A percentile compares a stretch with the other conserved stretches of the same genome.
Conservation (phyloP, 164 flowering plant genomes). For the Hamamelis virginiana region DNA sequence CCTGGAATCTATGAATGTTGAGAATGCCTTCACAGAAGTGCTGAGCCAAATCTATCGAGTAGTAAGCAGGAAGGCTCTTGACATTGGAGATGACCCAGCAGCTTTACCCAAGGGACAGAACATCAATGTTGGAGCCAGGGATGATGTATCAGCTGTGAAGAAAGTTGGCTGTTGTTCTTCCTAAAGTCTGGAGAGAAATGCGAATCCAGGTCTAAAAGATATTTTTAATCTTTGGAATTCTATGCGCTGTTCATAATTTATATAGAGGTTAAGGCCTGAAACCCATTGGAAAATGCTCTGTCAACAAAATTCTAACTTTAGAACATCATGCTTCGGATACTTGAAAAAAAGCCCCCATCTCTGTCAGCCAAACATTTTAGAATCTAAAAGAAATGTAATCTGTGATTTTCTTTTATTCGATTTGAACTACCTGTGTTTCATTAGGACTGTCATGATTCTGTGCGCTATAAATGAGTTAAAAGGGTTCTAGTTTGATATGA, state of each 20-base stretch:
- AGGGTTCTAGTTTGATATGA: no score
- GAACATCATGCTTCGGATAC: conserved; percentile 7
- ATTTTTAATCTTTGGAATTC: not conserved
- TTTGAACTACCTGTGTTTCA: not conserved
- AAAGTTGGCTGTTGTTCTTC: conserved; percentile 69
- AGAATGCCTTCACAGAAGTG: conserved; percentile 74
- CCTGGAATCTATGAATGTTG: conserved; percentile 71
- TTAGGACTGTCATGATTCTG: not conserved
- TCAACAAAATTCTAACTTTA: no score
- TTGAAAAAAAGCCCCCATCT: not conserved
- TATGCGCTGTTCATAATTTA: conserved; percentile 14
- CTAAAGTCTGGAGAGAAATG: conserved; percentile 17
- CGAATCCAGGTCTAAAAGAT: not conserved
- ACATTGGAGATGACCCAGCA: conserved; percentile 68
- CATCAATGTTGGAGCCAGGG: conserved; percentile 61
- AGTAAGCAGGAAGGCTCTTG: conserved; percentile 71
- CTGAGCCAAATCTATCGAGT: conserved; percentile 71
- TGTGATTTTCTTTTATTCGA: conserved; percentile 8
- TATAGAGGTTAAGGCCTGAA: not conserved
- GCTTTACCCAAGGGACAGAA: conserved; percentile 76
- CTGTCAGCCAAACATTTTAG: conserved; percentile 1
- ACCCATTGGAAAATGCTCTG: conserved; percentile 3
- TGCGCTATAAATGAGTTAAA: no score
- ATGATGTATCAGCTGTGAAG: conserved; percentile 83
- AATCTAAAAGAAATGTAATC: not conserved